Conservation (phyloP, 352 stramenopile species). For the Thraustochytrium striatum region DNA sequence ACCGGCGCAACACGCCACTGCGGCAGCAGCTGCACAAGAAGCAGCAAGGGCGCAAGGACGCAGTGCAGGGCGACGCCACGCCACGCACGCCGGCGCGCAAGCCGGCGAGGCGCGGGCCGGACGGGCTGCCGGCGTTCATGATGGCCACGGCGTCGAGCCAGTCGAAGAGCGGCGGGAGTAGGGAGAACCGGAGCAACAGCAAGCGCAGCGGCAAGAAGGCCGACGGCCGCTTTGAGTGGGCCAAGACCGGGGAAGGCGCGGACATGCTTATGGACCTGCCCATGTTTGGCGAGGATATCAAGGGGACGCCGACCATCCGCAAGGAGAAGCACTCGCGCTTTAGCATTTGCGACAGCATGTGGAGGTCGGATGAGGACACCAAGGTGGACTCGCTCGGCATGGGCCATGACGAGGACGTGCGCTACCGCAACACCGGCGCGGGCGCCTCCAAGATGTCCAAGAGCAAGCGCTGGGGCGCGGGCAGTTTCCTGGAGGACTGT, state of each 20-base stretch:
- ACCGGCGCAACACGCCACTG: no score
- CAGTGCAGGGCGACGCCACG: no score
- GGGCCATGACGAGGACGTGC: not conserved
- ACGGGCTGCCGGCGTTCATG: no score
- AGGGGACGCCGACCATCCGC: not conserved
- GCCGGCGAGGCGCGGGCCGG: no score
- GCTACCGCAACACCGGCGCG: not conserved
- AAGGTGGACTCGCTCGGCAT: constrained; percentile 1
- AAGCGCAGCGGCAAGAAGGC: not conserved
- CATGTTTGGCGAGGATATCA: constrained; percentile 1
- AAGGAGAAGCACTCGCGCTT: constrained; percentile 23
- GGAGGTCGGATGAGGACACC: not conserved
- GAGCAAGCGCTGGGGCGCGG: not conserved
- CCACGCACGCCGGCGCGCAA: no score
- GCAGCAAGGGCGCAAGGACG: no score
- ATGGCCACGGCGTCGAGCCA: no score
- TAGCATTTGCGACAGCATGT: not conserved
- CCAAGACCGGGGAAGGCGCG: not conserved
- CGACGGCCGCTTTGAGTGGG: not conserved
- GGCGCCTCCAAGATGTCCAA: constrained; percentile 16
- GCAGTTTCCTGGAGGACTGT: constrained; percentile 1
- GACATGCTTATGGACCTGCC: not conserved
- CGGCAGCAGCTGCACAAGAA: no score
- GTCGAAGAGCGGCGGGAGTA: no score
- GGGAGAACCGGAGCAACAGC: no score